Percentiles rank a stretch among this genome's conserved stretches.
phyloP scores from a whole-genome alignment of 169 alveolate genomes.

The Cryptosporidium viatorum region DNA sequence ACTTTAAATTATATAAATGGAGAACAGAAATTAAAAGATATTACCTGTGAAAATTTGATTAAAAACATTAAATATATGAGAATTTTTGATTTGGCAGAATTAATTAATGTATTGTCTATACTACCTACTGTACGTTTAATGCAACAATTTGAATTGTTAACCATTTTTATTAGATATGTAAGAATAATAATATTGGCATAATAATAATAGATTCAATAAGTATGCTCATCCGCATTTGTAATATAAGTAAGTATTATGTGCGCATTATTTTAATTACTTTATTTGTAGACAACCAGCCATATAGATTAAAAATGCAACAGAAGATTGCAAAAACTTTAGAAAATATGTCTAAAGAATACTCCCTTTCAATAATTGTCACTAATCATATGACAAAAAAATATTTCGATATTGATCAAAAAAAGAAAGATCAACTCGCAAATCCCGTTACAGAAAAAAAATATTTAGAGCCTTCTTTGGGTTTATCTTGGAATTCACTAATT shows the following conservation, averaged over 20 bases:
- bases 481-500: constrained; percentile 64
- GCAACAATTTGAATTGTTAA: background rate
- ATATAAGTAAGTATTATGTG: constrained; percentile 19
- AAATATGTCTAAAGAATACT: constrained; percentile 41
- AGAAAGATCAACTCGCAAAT: background rate
- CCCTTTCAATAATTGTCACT: constrained; percentile 54
- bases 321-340: constrained; percentile 54
- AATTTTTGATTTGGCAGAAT: constrained; percentile 53
- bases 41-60: constrained; percentile 12
- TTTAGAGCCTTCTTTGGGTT: constrained; percentile 66
- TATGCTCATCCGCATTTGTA: constrained; percentile 64
- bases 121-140: constrained; percentile 40
- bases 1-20: constrained; percentile 15
- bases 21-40: background rate
- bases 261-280: background rate
- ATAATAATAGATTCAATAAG: constrained; percentile 73
- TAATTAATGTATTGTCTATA: background rate
- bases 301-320: constrained; percentile 57
- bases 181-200: constrained; percentile 39
- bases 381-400: constrained; percentile 65
- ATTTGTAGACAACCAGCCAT: constrained; percentile 40
- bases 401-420: background rate
- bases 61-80: constrained; percentile 33
- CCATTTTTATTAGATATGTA: constrained; percentile 24
- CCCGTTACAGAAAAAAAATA: background rate